A percentile compares a stretch with the other conserved stretches of the same genome.
These are phyloP conservation scores for Nigrospora oryzae DNA, from an alignment of 2,329 filamentous ascomycete species.

Conservation along the genomic window DNA sequence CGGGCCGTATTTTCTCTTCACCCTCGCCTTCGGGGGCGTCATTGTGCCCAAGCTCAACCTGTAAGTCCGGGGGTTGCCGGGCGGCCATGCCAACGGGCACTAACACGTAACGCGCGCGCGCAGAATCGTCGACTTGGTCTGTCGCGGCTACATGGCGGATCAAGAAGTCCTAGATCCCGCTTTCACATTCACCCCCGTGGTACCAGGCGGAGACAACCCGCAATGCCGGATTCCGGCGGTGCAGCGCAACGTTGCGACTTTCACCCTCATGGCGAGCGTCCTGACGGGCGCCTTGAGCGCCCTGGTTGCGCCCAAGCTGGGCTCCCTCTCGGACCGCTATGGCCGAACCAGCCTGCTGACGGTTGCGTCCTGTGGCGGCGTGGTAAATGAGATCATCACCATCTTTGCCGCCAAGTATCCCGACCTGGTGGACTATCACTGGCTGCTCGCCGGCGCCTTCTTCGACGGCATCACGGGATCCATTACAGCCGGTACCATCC, in stretches of 20 bases:
- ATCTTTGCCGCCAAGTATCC: constrained; percentile 72
- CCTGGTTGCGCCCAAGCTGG: constrained; percentile 73
- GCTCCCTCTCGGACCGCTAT: constrained; percentile 77
- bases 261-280: constrained; percentile 69
- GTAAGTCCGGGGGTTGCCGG: constrained; percentile 25
- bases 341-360: constrained; percentile 71
- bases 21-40: constrained; percentile 77
- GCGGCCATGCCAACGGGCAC: background rate
- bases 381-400: constrained; percentile 66
- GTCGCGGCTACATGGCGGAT: constrained; percentile 72
- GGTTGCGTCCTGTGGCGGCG: constrained; percentile 64
- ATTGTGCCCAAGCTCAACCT: constrained; percentile 83
- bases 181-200: constrained; percentile 53
- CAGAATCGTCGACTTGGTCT: constrained; percentile 72
- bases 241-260: constrained; percentile 67
- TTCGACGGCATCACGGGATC: constrained; percentile 82
- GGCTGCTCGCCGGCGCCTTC: constrained; percentile 67
- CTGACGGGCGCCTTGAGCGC: constrained; percentile 71
- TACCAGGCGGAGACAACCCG: constrained; percentile 61
- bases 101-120: constrained; percentile 1
- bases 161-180: constrained; percentile 47
- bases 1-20: constrained; percentile 71
- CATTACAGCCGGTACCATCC: constrained; percentile 70
- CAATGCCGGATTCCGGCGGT: constrained; percentile 77
- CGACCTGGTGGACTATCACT: constrained; percentile 63